Conservation (phyloP, 805 yeast species). For the Kuraishia capsulata region DNA sequence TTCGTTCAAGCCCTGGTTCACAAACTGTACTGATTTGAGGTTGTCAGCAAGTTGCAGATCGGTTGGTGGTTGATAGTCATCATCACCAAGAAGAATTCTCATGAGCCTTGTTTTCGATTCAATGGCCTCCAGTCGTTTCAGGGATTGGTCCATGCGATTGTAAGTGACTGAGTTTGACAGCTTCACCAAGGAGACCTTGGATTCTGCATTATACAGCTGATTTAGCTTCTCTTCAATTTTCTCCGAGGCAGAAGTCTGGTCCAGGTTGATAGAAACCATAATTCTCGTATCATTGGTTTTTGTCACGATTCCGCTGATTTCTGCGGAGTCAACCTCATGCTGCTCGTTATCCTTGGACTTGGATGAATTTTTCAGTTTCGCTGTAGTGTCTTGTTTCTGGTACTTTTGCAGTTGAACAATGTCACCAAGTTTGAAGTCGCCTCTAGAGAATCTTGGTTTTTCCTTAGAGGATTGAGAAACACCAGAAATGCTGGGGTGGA, state of each 20-base stretch:
- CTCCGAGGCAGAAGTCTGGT: slow-evolving; percentile 9
- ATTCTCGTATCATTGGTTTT: slow-evolving; percentile 39
- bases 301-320: slow-evolving; percentile 58
- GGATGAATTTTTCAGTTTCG: slow-evolving; percentile 19
- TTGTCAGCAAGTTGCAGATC: slow-evolving; percentile 4
- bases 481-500: slow-evolving; percentile 24
- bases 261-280: slow-evolving; percentile 53
- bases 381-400: slow-evolving; percentile 16
- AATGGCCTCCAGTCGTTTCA: slow-evolving; percentile 43
- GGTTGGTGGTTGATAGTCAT: slow-evolving; percentile 21
- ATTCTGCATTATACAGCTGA: slow-evolving; percentile 30
- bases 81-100: slow-evolving; percentile 37
- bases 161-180: slow-evolving; percentile 62
- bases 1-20: slow-evolving; percentile 41
- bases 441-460: slow-evolving; percentile 15
- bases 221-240: slow-evolving; percentile 42
- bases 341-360: slow-evolving; percentile 16
- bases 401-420: slow-evolving; percentile 53
- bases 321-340: slow-evolving; percentile 13
- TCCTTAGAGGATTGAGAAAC: slow-evolving; percentile 3
- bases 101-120: slow-evolving; percentile 28
- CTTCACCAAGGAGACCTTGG: slow-evolving; percentile 59
- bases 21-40: slow-evolving; percentile 18
- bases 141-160: slow-evolving; percentile 69
- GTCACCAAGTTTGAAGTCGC: slow-evolving; percentile 66